Conservation (phyloP, 306 rosid species). For the Vigna unguiculata region DNA sequence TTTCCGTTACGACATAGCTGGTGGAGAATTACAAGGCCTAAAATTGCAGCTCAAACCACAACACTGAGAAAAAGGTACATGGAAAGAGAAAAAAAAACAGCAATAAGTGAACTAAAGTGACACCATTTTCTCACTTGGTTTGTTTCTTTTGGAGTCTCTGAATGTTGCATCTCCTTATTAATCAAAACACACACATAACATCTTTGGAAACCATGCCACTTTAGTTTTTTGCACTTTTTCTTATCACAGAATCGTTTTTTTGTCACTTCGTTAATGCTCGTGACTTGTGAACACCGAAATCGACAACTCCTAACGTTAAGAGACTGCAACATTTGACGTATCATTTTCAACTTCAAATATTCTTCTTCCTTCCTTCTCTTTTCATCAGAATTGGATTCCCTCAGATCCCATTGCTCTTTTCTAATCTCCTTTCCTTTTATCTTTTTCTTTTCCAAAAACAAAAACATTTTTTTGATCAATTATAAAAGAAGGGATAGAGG, state of each 20-base stretch:
- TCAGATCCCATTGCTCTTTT: neutral
- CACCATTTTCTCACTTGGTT: conserved; percentile 4
- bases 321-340: neutral
- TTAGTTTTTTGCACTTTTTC: conserved; percentile 20
- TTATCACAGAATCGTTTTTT: conserved; percentile 1
- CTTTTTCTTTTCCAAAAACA: neutral
- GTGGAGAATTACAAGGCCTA: too few relatives aligned
- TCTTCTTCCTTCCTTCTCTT: neutral
- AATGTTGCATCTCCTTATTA: neutral
- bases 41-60: too few relatives aligned
- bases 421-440: conserved; percentile 11
- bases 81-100: too few relatives aligned
- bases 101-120: conserved; percentile 1
- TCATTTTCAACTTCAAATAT: conserved; percentile 19
- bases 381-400: conserved; percentile 7
- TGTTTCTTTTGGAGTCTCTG: neutral
- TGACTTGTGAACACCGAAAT: neutral
- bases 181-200: neutral
- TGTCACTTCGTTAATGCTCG: conserved; percentile 16
- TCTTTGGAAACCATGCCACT: conserved; percentile 30
- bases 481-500: neutral
- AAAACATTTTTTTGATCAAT: too few relatives aligned
- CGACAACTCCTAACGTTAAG: neutral
- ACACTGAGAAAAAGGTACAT: too few relatives aligned
- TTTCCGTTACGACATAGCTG: too few relatives aligned